phyloP scores from a whole-genome alignment of 2,329 filamentous ascomycete genomes.

The Botrytis galanthina region DNA sequence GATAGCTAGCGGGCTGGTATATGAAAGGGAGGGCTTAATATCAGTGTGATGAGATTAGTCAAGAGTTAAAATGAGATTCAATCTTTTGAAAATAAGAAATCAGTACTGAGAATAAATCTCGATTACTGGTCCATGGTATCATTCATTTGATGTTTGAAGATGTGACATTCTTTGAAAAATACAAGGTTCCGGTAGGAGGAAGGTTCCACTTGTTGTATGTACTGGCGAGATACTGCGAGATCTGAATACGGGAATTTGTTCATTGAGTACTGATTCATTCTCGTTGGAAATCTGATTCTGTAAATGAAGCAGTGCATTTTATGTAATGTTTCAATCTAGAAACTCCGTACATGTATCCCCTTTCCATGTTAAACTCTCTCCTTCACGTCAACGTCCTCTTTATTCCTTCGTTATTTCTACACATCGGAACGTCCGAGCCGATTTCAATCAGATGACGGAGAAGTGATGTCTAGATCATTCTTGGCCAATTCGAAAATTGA shows the following conservation, averaged over 20 bases:
- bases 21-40: slow-evolving; percentile 12
- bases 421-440: no score
- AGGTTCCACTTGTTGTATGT: not conserved
- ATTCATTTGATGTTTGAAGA: not conserved
- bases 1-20: not conserved
- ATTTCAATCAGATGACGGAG: not conserved
- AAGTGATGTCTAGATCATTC: not conserved
- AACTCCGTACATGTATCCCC: not conserved
- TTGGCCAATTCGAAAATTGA: not conserved
- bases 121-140: not conserved
- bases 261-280: not conserved
- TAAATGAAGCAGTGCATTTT: not conserved
- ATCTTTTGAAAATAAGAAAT: not conserved
- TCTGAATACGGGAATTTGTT: not conserved
- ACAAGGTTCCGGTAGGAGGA: no score
- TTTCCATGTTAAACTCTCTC: not conserved
- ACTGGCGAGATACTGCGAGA: not conserved
- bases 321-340: not conserved
- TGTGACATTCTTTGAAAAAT: no score
- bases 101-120: not conserved
- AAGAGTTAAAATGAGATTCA: not conserved
- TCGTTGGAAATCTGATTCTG: no score
- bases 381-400: not conserved
- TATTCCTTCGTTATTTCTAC: no score
- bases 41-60: slow-evolving; percentile 12